Percentiles rank a stretch among this genome's conserved stretches.
Evolutionary conservation across 805 yeast species (phyloP).

Genomic region (Nakazawaea ernobii): DNA sequence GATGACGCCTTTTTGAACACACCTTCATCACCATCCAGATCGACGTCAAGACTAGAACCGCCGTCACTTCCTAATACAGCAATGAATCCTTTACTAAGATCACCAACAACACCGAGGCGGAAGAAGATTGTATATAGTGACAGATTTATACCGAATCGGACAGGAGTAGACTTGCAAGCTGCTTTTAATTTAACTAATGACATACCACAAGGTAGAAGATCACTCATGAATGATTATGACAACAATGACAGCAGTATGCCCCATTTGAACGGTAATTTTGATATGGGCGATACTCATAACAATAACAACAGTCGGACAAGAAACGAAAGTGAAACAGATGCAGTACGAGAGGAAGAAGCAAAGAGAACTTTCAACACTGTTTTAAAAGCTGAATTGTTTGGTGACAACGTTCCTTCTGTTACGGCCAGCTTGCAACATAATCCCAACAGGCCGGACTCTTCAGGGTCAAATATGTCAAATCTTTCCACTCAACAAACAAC

Average conservation of each 20-base stretch:
- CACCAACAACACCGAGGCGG: constrained; percentile 45
- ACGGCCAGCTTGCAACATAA: constrained; percentile 19
- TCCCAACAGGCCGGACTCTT: constrained; percentile 17
- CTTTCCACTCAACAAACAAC: constrained; percentile 17
- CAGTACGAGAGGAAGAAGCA: constrained; percentile 72
- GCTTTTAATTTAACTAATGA: constrained; percentile 59
- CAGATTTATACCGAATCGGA: constrained; percentile 81
- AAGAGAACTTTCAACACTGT: constrained; percentile 83
- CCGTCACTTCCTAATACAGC: constrained; percentile 5
- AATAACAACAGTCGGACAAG: constrained; percentile 17
- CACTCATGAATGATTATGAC: constrained; percentile 4
- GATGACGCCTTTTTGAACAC: constrained; percentile 3
- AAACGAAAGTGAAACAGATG: constrained; percentile 57
- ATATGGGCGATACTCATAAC: constrained; percentile 13
- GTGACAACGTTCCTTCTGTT: constrained; percentile 67
- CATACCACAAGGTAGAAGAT: constrained; percentile 26
- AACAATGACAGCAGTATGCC: constrained; percentile 14
- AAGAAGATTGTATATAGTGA: constrained; percentile 63
- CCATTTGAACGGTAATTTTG: constrained; percentile 14
- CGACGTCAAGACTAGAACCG: constrained; percentile 7
- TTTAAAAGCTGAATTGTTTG: constrained; percentile 84
- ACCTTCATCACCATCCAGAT: constrained; percentile 10
- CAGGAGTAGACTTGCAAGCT: constrained; percentile 83
- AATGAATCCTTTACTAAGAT: constrained; percentile 18
- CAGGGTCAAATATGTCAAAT: constrained; percentile 11